A percentile compares a stretch with the other conserved stretches of the same genome.
phyloP scores from a whole-genome alignment of 371 early-diverging fungal species.

The Mucor lusitanicus region DNA sequence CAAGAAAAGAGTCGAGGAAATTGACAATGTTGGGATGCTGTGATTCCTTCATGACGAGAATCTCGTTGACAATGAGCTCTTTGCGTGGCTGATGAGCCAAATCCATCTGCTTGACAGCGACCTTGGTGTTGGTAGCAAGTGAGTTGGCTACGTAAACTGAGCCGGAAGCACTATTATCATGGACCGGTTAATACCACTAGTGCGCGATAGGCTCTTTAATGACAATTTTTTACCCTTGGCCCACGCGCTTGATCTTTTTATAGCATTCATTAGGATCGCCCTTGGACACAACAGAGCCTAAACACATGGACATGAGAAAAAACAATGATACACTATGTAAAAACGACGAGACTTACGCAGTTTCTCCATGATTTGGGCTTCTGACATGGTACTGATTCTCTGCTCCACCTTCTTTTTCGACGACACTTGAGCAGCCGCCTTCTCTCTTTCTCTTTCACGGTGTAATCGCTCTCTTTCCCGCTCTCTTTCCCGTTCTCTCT shows the following conservation, averaged over 20 bases:
- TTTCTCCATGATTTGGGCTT: slow-evolving; percentile 91
- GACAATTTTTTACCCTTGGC: slow-evolving; percentile 78
- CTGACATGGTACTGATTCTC: slow-evolving; percentile 84
- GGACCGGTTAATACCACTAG: not conserved
- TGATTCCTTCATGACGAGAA: slow-evolving; percentile 93
- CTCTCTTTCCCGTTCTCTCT: slow-evolving; percentile 24
- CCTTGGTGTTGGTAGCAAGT: slow-evolving; percentile 67
- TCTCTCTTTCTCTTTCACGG: slow-evolving; percentile 39
- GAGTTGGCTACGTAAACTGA: slow-evolving; percentile 88
- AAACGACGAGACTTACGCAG: slow-evolving; percentile 48
- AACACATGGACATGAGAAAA: not conserved
- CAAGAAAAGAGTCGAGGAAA: slow-evolving; percentile 88
- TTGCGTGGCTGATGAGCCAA: slow-evolving; percentile 89
- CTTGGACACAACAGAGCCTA: slow-evolving; percentile 68
- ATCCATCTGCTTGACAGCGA: slow-evolving; percentile 98
- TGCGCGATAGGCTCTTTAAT: not conserved
- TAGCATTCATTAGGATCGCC: slow-evolving; percentile 88
- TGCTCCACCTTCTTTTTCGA: slow-evolving; percentile 62
- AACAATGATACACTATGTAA: not conserved
- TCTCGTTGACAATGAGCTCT: slow-evolving; percentile 95
- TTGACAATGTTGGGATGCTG: slow-evolving; percentile 96
- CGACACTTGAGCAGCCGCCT: slow-evolving; percentile 38
- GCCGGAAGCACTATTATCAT: slow-evolving; percentile 83
- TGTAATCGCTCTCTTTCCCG: slow-evolving; percentile 35
- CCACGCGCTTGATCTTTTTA: slow-evolving; percentile 90